phyloP scores from a whole-genome alignment of 2,329 filamentous ascomycete species.

The Pezicula radicicola region DNA sequence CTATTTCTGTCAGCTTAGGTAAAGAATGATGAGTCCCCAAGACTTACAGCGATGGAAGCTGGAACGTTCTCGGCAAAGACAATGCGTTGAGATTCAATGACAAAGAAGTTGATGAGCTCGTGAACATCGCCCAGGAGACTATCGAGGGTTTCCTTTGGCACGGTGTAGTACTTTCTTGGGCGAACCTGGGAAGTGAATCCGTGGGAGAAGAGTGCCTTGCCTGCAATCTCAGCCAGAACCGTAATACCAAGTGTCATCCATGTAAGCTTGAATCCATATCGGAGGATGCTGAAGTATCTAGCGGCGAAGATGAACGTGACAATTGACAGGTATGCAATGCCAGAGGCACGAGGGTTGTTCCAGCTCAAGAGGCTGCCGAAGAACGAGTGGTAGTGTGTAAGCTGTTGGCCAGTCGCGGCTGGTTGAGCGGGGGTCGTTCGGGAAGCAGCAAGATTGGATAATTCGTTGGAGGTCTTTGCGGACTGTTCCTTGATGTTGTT shows the following conservation, averaged over 20 bases:
- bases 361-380: conserved; percentile 68
- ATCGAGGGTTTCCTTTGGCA: conserved; percentile 61
- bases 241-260: conserved; percentile 61
- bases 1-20: conserved; percentile 33
- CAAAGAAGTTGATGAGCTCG: conserved; percentile 69
- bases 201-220: conserved; percentile 58
- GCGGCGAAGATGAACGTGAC: conserved; percentile 59
- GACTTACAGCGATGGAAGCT: conserved; percentile 56
- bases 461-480: conserved; percentile 52
- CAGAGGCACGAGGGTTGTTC: conserved; percentile 65
- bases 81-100: conserved; percentile 67
- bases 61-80: conserved; percentile 65
- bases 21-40: background rate
- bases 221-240: conserved; percentile 56
- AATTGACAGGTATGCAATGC: conserved; percentile 58
- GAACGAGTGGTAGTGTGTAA: conserved; percentile 70
- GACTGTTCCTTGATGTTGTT: conserved; percentile 55
- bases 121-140: conserved; percentile 59
- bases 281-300: conserved; percentile 63
- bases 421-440: conserved; percentile 51
- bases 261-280: conserved; percentile 63
- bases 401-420: conserved; percentile 57
- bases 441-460: conserved; percentile 55
- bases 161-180: conserved; percentile 64
- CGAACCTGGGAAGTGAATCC: conserved; percentile 64